A percentile compares a stretch with the other conserved stretches of the same genome.
Conservation (phyloP, 2,329 filamentous ascomycete species). For the Ophiocordyceps camponoti-saundersi region DNA sequence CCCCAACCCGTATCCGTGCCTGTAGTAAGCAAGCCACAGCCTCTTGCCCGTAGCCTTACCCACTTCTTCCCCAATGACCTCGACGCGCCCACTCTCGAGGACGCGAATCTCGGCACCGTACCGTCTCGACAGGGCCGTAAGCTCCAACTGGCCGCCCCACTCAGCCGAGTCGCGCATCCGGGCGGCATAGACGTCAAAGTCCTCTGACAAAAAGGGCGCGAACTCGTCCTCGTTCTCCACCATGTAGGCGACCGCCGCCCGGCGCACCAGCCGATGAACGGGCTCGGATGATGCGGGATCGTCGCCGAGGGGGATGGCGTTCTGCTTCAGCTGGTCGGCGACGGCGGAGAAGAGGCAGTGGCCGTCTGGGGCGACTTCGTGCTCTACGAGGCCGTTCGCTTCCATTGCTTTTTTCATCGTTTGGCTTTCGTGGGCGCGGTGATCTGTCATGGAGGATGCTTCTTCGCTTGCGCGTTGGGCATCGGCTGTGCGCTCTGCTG, state of each 20-base stretch:
- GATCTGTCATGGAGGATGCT: constrained; percentile 56
- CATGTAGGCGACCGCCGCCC: constrained; percentile 65
- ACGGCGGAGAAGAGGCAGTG: constrained; percentile 91
- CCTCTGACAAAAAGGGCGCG: constrained; percentile 71
- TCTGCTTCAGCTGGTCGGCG: constrained; percentile 58
- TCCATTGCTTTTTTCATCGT: constrained; percentile 54
- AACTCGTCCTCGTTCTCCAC: constrained; percentile 60
- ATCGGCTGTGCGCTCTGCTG: constrained; percentile 63
- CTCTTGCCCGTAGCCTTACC: constrained; percentile 32
- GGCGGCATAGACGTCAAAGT: constrained; percentile 51
- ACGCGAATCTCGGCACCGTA: constrained; percentile 73
- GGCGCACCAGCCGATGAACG: constrained; percentile 50
- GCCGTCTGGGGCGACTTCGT: constrained; percentile 74
- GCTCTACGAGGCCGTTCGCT: constrained; percentile 48
- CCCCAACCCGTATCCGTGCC: constrained; percentile 81
- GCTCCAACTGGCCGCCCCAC: constrained; percentile 89
- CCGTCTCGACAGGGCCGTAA: constrained; percentile 65
- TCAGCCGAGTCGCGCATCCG: constrained; percentile 79
- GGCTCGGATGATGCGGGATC: constrained; percentile 8
- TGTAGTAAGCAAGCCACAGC: constrained; percentile 87
- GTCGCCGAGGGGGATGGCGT: constrained; percentile 16
- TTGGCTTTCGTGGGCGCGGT: constrained; percentile 50
- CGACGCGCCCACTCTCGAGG: constrained; percentile 66
- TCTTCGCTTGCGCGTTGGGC: constrained; percentile 55
- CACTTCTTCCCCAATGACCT: constrained; percentile 44